Conservation (phyloP, 2,329 filamentous ascomycete species). For the Fusarium armeniacum region DNA sequence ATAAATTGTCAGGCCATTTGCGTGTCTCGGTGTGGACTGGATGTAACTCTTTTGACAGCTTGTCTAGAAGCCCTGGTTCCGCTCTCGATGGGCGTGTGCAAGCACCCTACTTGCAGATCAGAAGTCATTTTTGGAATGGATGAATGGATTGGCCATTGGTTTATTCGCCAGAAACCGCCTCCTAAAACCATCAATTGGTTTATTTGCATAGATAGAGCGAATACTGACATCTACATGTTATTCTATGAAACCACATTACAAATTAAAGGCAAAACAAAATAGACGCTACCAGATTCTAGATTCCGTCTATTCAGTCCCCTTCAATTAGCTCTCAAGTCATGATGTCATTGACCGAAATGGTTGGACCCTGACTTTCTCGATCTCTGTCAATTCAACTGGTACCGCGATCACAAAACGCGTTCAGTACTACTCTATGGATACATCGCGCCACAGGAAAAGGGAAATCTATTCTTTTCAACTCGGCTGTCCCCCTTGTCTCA, state of each 20-base stretch:
- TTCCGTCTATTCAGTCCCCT: not conserved
- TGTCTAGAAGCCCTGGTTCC: constrained; percentile 21
- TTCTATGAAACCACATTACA: not conserved
- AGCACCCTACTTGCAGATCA: constrained; percentile 45
- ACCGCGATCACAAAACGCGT: constrained; percentile 19
- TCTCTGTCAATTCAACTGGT: constrained; percentile 17
- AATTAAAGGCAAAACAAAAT: not conserved
- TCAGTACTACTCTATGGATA: not conserved
- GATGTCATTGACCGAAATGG: constrained; percentile 32
- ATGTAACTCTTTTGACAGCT: constrained; percentile 15
- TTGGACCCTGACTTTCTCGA: constrained; percentile 23
- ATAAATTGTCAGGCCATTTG: constrained; percentile 34
- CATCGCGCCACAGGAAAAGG: not conserved
- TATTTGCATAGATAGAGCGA: not conserved
- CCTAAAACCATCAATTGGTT: no score
- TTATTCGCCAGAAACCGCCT: no score
- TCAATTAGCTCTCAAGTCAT: constrained; percentile 14
- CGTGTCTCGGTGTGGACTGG: not conserved
- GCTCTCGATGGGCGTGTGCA: constrained; percentile 35
- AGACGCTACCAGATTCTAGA: constrained; percentile 3
- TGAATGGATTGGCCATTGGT: not conserved
- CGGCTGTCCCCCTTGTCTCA: constrained; percentile 19
- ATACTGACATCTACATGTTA: not conserved
- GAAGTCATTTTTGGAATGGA: not conserved
- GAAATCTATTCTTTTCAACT: not conserved